Evolutionary conservation across 202 grass and related monocot genomes (phyloP), one percentile per base, ranked within the genome.

Genomic region (Brachypodium distachyon): DNA sequence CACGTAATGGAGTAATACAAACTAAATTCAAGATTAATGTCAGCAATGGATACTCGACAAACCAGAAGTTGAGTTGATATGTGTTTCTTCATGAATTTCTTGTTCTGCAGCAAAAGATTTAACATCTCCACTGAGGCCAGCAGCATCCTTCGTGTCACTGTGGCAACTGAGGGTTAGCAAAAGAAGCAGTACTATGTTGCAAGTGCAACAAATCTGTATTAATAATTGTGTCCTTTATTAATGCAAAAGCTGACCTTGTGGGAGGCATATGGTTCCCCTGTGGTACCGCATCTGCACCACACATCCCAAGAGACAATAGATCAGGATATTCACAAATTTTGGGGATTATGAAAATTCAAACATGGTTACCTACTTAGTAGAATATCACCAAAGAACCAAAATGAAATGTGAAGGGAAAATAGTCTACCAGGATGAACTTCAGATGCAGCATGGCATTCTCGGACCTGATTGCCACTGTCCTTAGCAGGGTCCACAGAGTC

Each of bases 21-120:
- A 68, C 32, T 37, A 43, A 25, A 48, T 57, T 62, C 17, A 63
- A 74, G 12, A 52, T 61, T 66, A 38, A 42, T 60, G 28, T 10
- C 19, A 63, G 36, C 21, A 74, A 54, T 37, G 50, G 46, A 57
- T 64, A 63, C 76, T 32, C 50, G 70, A 31, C 66, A 76, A 84
- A 88, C 86, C 86, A 84, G 72, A 84, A 22, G 55, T 65, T 64
- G 76, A 76, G 70, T 88, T 84, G 48, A 70, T 12, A 79, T 48
- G 60, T 31, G 70, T 40, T 74, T 79, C 85, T 69, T 65, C 29
- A 8, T 63, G 57, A 72, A 64, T 50, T 64, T 80, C 54, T 27
- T 55, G 71, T 72, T 72, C 86, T 65, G 70, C 25, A 2, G 41
- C 17, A 4, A 62, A 44, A 65, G 40, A 72, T 65, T 81, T 69